Conservation (phyloP, 1,284 basidiomycete genomes). For the Somion occarium region DNA sequence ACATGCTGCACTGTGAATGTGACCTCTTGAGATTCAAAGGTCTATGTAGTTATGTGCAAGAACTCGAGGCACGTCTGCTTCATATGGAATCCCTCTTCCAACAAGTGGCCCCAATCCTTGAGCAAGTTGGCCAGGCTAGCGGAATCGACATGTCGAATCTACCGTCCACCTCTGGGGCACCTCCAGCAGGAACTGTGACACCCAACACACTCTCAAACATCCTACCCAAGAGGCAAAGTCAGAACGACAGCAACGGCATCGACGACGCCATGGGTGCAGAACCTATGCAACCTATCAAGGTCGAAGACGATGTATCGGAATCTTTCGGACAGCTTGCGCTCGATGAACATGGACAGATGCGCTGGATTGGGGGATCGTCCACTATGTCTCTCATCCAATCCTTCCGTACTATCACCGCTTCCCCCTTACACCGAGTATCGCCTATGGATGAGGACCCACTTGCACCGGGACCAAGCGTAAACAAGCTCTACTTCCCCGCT, state of each 20-base stretch:
- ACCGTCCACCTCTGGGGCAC: conserved; percentile 26
- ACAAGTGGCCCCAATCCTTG: conserved; percentile 72
- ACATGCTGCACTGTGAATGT: conserved; percentile 9
- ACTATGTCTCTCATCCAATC: conserved; percentile 89
- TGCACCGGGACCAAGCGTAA: conserved; percentile 67
- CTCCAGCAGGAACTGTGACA: conserved; percentile 12
- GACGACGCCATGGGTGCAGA: conserved; percentile 31
- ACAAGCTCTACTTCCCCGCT: conserved; percentile 85
- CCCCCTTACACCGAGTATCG: conserved; percentile 70
- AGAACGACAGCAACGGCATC: conserved; percentile 29
- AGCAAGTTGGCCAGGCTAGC: conserved; percentile 50
- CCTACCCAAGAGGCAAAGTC: conserved; percentile 24
- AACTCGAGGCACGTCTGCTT: conserved; percentile 76
- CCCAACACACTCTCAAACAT: conserved; percentile 15
- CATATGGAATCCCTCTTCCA: conserved; percentile 80
- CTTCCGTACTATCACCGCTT: conserved; percentile 71
- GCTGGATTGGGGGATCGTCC: conserved; percentile 89
- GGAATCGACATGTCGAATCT: conserved; percentile 34
- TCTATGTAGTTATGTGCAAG: conserved; percentile 71
- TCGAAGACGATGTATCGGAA: conserved; percentile 69
- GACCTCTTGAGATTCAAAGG: conserved; percentile 15
- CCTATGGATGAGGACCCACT: conserved; percentile 79
- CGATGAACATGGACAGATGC: conserved; percentile 85
- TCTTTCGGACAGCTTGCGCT: conserved; percentile 82
- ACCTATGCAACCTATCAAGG: conserved; percentile 41